phyloP scores from a whole-genome alignment of 257 asterid species.

The Striga asiatica region DNA sequence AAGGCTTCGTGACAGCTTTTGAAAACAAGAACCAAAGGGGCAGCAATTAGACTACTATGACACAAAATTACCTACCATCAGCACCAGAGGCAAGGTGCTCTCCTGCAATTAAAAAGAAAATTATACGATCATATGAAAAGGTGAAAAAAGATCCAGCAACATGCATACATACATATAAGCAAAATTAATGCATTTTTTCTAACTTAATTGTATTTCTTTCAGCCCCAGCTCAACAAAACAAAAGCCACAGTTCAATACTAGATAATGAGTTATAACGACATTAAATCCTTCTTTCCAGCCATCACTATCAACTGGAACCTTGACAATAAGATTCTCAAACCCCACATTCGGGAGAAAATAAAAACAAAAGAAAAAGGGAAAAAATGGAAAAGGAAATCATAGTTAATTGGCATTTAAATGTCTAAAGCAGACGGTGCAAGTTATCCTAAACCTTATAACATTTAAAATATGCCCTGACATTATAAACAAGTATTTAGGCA shows the following conservation, averaged over 20 bases:
- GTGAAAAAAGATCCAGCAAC: not conserved
- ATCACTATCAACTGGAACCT: not conserved
- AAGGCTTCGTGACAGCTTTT: conserved; percentile 2
- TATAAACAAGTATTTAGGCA: not conserved
- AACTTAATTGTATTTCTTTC: not conserved
- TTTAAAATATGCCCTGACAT: not conserved
- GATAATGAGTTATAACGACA: not conserved
- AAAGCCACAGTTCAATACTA: not conserved
- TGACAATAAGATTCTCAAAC: not conserved
- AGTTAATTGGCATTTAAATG: not conserved
- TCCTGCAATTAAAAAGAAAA: conserved; percentile 45
- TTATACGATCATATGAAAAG: conserved; percentile 3
- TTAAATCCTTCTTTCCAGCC: not conserved
- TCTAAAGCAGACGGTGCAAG: not conserved
- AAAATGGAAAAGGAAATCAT: not conserved
- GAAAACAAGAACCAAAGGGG: not conserved
- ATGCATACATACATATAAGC: not conserved
- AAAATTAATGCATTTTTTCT: not conserved
- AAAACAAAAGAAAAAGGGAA: too few relatives aligned
- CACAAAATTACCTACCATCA: conserved; percentile 51
- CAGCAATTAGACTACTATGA: not conserved
- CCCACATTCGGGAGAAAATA: not conserved
- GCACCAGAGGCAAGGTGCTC: conserved; percentile 95
- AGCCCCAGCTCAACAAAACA: conserved; percentile 1
- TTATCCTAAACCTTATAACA: not conserved